Evolutionary conservation across 1,284 basidiomycete genomes (phyloP), one percentile per base, ranked within the genome.

Genomic region (Sporisorium exsertum): DNA sequence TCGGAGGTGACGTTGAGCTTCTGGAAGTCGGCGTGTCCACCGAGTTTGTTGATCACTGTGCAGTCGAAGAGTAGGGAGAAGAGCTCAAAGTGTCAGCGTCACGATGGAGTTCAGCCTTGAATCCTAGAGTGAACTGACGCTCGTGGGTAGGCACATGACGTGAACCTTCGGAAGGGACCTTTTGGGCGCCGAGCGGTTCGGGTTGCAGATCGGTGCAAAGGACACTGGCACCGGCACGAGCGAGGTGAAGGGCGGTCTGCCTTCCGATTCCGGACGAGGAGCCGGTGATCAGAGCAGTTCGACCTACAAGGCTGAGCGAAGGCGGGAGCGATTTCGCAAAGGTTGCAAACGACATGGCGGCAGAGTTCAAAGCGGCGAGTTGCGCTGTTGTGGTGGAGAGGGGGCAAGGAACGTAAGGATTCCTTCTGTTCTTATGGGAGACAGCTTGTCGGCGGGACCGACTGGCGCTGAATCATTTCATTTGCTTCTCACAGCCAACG

Each of bases 241-340:
- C 72, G 35, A 72, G 69, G 33, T 68, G 64, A 5, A 72, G 49
- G 49, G 49, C 65, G 10, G 51, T 54, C 46, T 67, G 73, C 24
- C 72, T 54, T 22, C 75, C 75, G 26, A 78, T 78, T n/a, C 71
- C 70, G 0, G 65, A 70, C 7, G 71, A 71, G 4, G 66, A 68
- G 53, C 75, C 75, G 3, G 75, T 78, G 55, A 78, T 37, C 47
- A 78, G 58, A 3, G 66, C 75, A 3, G 75, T 74, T 18, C 71
- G 63, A 5, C 69, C 69, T 2, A 35, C 63, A 10, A 78, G 72
- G 53, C 72, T 75, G 40, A 78, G 64, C 1, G 75, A 78, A 16
- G 64, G 65, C 8, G 75, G 75, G n/a, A 78, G 75, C 46, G 75
- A 51, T 8, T 67, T 68, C 16, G 71, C 66, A 43, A 75, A 78